These are phyloP conservation scores for Thelephora terrestris DNA, from an alignment of 1,284 basidiomycete species.

Conservation along the genomic window DNA sequence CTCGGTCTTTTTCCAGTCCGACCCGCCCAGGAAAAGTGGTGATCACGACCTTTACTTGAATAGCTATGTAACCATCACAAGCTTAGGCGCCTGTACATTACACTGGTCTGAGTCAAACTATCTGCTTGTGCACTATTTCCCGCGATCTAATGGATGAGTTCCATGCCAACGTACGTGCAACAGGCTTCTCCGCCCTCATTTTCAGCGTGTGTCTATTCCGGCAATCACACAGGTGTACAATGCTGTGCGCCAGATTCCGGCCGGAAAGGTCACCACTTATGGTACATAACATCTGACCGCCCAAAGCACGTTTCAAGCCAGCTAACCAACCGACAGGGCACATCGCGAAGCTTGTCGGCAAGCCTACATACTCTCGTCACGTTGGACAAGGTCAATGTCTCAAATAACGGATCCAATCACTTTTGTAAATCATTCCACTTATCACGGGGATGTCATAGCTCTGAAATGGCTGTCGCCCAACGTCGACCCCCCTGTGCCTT, in stretches of 20 bases:
- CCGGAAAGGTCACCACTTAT: conserved; percentile 56
- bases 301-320: background rate
- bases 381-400: conserved; percentile 69
- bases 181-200: background rate
- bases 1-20: conserved; percentile 22
- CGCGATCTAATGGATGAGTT: background rate
- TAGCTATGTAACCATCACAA: no score
- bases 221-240: conserved; percentile 48
- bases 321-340: conserved; percentile 43
- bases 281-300: conserved; percentile 28
- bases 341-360: conserved; percentile 74
- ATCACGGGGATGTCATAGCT: conserved; percentile 27
- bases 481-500: conserved; percentile 56
- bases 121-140: no score
- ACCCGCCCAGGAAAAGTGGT: conserved; percentile 38
- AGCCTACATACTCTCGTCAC: conserved; percentile 74
- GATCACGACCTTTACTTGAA: conserved; percentile 3
- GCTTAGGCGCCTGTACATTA: background rate
- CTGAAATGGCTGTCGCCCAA: conserved; percentile 58
- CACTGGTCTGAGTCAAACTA: background rate
- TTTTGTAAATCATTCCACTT: background rate
- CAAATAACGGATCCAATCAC: background rate
- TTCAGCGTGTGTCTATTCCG: background rate
- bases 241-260: conserved; percentile 54
- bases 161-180: background rate